Conservation (phyloP, 2,329 filamentous ascomycete species). For the Ophiosphaerella herpotricha region DNA sequence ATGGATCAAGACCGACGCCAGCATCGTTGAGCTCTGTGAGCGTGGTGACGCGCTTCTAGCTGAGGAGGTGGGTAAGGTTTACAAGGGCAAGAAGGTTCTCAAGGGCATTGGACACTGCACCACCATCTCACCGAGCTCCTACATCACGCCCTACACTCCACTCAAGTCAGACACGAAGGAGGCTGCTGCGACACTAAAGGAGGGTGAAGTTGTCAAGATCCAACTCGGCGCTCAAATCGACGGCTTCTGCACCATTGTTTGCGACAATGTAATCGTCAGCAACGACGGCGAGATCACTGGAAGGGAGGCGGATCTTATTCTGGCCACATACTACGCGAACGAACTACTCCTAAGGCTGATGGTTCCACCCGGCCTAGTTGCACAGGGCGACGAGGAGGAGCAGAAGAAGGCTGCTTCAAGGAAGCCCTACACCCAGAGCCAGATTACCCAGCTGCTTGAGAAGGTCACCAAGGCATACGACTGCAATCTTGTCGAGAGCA, state of each 20-base stretch:
- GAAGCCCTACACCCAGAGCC: constrained; percentile 82
- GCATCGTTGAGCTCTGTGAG: constrained; percentile 93
- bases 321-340: constrained; percentile 94
- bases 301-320: constrained; percentile 81
- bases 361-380: constrained; percentile 84
- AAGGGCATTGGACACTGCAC: constrained; percentile 96
- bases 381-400: constrained; percentile 86
- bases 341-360: constrained; percentile 91
- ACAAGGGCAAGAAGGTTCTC: constrained; percentile 94
- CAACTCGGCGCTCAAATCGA: constrained; percentile 99
- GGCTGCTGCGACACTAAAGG: constrained; percentile 77
- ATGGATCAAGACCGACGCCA: constrained; percentile 80
- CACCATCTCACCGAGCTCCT: constrained; percentile 90
- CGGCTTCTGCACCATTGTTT: constrained; percentile 94
- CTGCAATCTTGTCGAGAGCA: constrained; percentile 94
- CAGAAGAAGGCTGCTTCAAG: constrained; percentile 83
- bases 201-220: constrained; percentile 90
- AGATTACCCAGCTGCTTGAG: constrained; percentile 86
- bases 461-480: constrained; percentile 91
- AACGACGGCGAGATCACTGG: constrained; percentile 70
- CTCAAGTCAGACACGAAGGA: constrained; percentile 85
- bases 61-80: constrained; percentile 93
- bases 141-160: constrained; percentile 96
- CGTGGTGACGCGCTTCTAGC: constrained; percentile 93
- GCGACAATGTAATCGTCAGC: constrained; percentile 82